phyloP scores from a whole-genome alignment of 2,329 filamentous ascomycete species.

The Fusarium sp. region DNA sequence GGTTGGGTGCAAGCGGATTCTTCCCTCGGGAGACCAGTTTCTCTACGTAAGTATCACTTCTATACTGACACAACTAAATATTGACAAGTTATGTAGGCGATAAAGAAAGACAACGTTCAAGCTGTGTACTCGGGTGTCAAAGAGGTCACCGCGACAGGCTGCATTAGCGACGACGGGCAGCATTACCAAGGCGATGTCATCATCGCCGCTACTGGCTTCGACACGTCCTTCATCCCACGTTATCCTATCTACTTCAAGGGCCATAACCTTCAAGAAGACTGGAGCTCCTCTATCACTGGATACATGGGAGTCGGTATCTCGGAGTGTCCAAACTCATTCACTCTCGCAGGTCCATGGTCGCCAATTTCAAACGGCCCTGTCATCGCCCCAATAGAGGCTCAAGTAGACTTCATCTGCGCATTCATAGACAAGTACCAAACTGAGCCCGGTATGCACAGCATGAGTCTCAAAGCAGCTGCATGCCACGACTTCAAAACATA shows the following conservation, averaged over 20 bases:
- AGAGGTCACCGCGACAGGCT: slow-evolving; percentile 10
- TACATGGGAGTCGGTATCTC: slow-evolving; percentile 30
- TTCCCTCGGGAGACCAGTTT: slow-evolving; percentile 23
- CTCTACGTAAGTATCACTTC: neutral
- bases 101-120: slow-evolving; percentile 4
- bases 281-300: slow-evolving; percentile 6
- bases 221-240: slow-evolving; percentile 17
- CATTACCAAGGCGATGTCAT: slow-evolving; percentile 8
- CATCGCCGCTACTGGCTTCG: slow-evolving; percentile 21
- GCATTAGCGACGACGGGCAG: slow-evolving; percentile 3
- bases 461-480: slow-evolving; percentile 19
- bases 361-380: slow-evolving; percentile 26
- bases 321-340: slow-evolving; percentile 23
- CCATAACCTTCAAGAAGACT: slow-evolving; percentile 22
- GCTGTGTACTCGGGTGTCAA: slow-evolving; percentile 10
- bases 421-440: slow-evolving; percentile 39
- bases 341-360: slow-evolving; percentile 15
- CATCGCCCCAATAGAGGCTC: slow-evolving; percentile 23
- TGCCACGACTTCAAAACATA: slow-evolving; percentile 27
- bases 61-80: rapidly evolving
- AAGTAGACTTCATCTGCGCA: slow-evolving; percentile 18
- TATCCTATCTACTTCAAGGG: slow-evolving; percentile 17
- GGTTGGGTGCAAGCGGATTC: slow-evolving; percentile 15
- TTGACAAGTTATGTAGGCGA: neutral
- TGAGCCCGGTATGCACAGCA: slow-evolving; percentile 8